These are phyloP conservation scores for Parietichytrium sp. DNA, from an alignment of 108 stramenopile species.

Conservation along the genomic window DNA sequence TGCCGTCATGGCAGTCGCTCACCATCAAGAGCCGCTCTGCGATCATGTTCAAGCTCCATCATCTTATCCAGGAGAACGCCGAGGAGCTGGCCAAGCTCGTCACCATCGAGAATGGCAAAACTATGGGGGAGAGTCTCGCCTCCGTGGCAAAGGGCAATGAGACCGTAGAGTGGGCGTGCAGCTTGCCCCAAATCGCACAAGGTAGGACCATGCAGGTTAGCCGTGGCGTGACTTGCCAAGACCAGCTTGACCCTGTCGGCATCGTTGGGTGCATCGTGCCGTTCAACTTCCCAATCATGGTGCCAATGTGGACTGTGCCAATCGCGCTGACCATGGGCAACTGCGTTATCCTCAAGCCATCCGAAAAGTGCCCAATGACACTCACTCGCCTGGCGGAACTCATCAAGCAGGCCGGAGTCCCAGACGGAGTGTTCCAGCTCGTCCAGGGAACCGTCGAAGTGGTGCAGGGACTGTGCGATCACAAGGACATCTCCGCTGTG, in stretches of 20 bases:
- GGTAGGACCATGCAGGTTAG: conserved; percentile 74
- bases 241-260: conserved; percentile 81
- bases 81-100: conserved; percentile 79
- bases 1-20: conserved; percentile 64
- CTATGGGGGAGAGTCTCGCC: conserved; percentile 86
- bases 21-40: conserved; percentile 69
- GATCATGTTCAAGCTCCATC: conserved; percentile 87
- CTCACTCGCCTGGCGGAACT: conserved; percentile 49
- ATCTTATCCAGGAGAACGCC: conserved; percentile 71
- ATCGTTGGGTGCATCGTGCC: conserved; percentile 87
- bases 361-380: conserved; percentile 57
- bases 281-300: conserved; percentile 94
- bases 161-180: conserved; percentile 93
- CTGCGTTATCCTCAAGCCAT: conserved; percentile 79
- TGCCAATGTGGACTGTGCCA: conserved; percentile 91
- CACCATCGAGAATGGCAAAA: conserved; percentile 90
- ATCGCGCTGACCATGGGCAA: conserved; percentile 91
- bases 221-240: conserved; percentile 73
- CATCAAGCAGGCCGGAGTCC: conserved; percentile 53
- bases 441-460: conserved; percentile 53
- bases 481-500: conserved; percentile 63
- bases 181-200: conserved; percentile 81
- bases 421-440: conserved; percentile 57
- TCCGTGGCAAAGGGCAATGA: conserved; percentile 96
- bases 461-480: conserved; percentile 55